Base-by-base conservation (phyloP, 2,329 filamentous ascomycete genomes). In the Capronia epimyces region DNA sequence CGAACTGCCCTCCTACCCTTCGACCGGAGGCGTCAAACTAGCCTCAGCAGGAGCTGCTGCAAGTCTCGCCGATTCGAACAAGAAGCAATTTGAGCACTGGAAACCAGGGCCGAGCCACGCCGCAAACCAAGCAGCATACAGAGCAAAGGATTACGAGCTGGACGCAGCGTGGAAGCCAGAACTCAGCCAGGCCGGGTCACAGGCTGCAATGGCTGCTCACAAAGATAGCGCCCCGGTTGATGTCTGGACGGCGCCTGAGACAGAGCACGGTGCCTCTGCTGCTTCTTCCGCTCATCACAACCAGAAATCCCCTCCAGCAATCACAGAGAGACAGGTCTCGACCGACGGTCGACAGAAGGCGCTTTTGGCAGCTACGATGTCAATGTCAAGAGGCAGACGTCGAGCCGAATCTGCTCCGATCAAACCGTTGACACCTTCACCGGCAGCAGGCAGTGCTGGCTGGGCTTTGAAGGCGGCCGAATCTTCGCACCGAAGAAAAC, bases 1-100 rank as follows among this genome's bases (percentile, higher is more conserved):
- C 63, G 82, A 87, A 60, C 77, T 93, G 18, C 87, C 87, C 31
- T 86, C 84, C 63, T 91, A 78, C 62, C 86, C 87, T 10, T 82
- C 84, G 8, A 66, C 75, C 50, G 84, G 86, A 31, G 69, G 67
- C 21, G 66, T 74, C 43, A 71, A 71, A 50, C 69, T 73, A 41
- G 71, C 75, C 45, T 87, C 87, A 50, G 87, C 87, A 53, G 80
- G 84, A 58, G 81, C 86, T 49, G 89, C 88, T 47, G 87, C 87
- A 34, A 80, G 78, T 45, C 72, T 91, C 40, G 87, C 87, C 44
- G 86, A 87, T 74, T 76, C 80, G 43, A 86, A 81, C 63, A 80
- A 81, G 60, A 86, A 81, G 63, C 67, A 80, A 2, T 72, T 82
- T 44, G 78, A 86, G 65, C 72, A 75, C 64, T 86, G 83, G 82